phyloP scores from a whole-genome alignment of 306 rosid species.

The Macrotyloma uniflorum region DNA sequence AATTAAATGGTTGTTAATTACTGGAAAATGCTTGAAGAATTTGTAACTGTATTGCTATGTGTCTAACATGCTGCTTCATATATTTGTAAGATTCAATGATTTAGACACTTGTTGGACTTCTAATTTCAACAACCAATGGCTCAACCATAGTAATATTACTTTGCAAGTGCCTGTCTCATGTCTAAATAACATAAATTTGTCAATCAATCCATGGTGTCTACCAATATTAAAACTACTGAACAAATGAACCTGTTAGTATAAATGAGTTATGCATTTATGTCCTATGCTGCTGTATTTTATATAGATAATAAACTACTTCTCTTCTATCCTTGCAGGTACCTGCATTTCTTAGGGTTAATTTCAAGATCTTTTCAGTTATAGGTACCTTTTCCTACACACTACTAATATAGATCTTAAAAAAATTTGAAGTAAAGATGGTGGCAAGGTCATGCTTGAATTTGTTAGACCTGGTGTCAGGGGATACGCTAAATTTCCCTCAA shows the following conservation, averaged over 20 bases:
- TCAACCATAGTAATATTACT: constrained; percentile 12
- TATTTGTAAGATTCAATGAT: constrained; percentile 13
- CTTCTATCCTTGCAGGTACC: constrained; percentile 40
- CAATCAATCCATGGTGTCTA: constrained; percentile 1
- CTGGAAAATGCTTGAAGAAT: background rate
- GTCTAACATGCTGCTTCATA: constrained; percentile 12
- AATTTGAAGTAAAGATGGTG: constrained; percentile 49
- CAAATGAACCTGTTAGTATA: constrained; percentile 15
- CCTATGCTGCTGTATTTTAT: background rate
- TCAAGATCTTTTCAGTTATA: constrained; percentile 7
- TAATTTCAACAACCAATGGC: background rate
- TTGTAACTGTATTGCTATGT: background rate
- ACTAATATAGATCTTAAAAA: constrained; percentile 13
- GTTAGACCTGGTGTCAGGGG: constrained; percentile 67
- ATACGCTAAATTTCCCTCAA: constrained; percentile 57
- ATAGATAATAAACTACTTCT: constrained; percentile 22
- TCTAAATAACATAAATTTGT: background rate
- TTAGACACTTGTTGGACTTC: background rate
- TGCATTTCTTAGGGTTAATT: constrained; percentile 20
- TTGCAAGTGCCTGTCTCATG: background rate
- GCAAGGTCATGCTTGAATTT: constrained; percentile 63
- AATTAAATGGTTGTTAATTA: constrained; percentile 19
- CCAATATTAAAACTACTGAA: background rate
- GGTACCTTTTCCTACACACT: background rate
- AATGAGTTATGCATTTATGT: constrained; percentile 2